Conservation (phyloP, 345 rosid genomes). For the Eucalyptus virginea region DNA sequence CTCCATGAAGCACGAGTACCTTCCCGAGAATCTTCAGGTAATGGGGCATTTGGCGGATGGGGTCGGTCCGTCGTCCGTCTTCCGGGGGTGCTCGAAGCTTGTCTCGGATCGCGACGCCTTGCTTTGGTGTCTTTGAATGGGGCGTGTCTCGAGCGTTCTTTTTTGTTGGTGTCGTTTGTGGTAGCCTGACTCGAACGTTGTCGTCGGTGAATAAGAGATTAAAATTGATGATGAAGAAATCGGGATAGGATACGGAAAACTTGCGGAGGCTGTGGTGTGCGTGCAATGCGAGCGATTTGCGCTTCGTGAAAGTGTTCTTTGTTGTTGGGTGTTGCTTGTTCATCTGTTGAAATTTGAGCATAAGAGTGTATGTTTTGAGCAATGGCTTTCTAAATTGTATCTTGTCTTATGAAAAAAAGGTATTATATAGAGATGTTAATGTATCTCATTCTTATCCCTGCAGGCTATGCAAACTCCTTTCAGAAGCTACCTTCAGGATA, state of each 20-base stretch:
- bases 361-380: background rate
- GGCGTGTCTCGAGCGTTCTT: background rate
- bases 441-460: background rate
- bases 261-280: background rate
- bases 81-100: background rate
- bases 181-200: background rate
- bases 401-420: background rate
- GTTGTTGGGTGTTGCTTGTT: background rate
- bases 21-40: slow-evolving; percentile 76
- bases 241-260: background rate
- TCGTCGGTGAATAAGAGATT: background rate
- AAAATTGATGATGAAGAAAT: background rate
- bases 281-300: background rate
- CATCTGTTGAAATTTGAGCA: background rate
- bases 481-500: slow-evolving; percentile 81
- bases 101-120: background rate
- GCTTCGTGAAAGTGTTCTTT: background rate
- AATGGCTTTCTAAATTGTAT: background rate
- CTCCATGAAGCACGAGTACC: slow-evolving; percentile 96
- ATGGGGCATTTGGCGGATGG: background rate
- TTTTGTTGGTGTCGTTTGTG: background rate
- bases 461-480: slow-evolving; percentile 97
- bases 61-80: background rate
- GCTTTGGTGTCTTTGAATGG: background rate
- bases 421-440: background rate